A percentile compares a stretch with the other conserved stretches of the same genome.
These are phyloP conservation scores for Hymenoscyphus albidus DNA, from an alignment of 2,329 filamentous ascomycete genomes.

Conservation along the genomic window DNA sequence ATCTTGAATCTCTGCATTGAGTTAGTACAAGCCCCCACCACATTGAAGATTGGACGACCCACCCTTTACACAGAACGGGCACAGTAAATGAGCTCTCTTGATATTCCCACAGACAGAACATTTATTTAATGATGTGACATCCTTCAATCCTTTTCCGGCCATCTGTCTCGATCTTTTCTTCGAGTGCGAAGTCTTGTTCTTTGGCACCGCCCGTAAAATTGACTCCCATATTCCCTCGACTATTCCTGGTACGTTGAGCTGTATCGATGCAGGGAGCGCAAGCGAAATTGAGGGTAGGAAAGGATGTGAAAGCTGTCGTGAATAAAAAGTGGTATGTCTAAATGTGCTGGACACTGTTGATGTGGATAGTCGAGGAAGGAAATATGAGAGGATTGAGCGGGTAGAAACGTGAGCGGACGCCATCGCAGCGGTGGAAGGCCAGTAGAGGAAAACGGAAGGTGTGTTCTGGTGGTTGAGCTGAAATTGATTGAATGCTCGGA, in stretches of 20 bases:
- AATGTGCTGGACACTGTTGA: constrained; percentile 41
- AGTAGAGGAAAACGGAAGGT: background rate
- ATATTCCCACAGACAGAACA: constrained; percentile 84
- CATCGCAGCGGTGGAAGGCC: constrained; percentile 38
- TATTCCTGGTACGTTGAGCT: constrained; percentile 60
- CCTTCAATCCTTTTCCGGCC: constrained; percentile 92
- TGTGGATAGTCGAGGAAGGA: constrained; percentile 53
- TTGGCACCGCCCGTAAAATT: constrained; percentile 86
- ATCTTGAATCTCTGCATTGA: constrained; percentile 29
- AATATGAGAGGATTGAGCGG: constrained; percentile 42
- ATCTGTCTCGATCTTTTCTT: constrained; percentile 91
- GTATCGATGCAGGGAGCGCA: constrained; percentile 56
- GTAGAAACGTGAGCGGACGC: constrained; percentile 41
- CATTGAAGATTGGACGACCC: constrained; percentile 37
- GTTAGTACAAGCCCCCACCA: background rate
- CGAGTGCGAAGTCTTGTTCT: constrained; percentile 97
- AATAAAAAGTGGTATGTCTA: constrained; percentile 43
- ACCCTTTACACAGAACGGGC: constrained; percentile 83
- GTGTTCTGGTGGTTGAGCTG: background rate
- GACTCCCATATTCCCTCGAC: constrained; percentile 88
- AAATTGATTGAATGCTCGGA: background rate
- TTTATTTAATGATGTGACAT: constrained; percentile 80
- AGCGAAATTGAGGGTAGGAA: constrained; percentile 53
- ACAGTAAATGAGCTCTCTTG: constrained; percentile 87
- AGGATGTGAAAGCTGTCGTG: constrained; percentile 44